Base-by-base conservation (phyloP, 306 rosid genomes). In the Cicer pinnatifidum region DNA sequence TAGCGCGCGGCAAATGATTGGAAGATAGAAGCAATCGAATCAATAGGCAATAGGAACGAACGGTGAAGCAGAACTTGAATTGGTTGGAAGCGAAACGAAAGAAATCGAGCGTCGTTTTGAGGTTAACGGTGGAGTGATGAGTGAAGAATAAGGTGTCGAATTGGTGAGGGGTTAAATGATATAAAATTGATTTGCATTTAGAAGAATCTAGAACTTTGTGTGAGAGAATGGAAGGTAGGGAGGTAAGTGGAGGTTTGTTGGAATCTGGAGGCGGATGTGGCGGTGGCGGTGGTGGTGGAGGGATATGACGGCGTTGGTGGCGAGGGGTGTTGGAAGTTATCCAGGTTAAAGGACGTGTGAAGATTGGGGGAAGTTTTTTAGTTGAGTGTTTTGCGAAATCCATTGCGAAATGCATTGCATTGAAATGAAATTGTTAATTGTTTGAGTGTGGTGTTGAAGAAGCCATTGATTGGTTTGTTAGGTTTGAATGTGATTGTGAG, bases 1-100 rank as follows among this genome's bases (percentile, higher is more conserved):
- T 85, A 37, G 96, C 89, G 5, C 88, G 85, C 0, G 89, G 60
- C 10, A 82, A 19, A 60, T 81, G 71, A 43, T 52, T 64, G 3
- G 91, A 86, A 56, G 72, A 78, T 6, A 86, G 71, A 44, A 90
- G 92, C 85, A 88, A 69, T 12, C 85, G 84, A 38, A 90, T 35
- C 73, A 90, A 72, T 64, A 86, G 67, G 79, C 96, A 90, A 23
- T 86, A 86, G 0, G 96, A 88, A 6, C 91, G 84, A 54, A 82
- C 58, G n/a, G 87, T 76, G 88, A 90, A 90, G 6, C 52, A 83
- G 56, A 88, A 90, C 54, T 73, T 80, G 60, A 66, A 88, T 10
- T 40, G 71, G 12, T 50, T 48, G 6, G 86, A 12, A 7, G 92
- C 91, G 40, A 86, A 82, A 82, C 78, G 83, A 68, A 90, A 88